Evolutionary conservation across 2,329 filamentous ascomycete species (phyloP).

Genomic region (Fusarium sp.): DNA sequence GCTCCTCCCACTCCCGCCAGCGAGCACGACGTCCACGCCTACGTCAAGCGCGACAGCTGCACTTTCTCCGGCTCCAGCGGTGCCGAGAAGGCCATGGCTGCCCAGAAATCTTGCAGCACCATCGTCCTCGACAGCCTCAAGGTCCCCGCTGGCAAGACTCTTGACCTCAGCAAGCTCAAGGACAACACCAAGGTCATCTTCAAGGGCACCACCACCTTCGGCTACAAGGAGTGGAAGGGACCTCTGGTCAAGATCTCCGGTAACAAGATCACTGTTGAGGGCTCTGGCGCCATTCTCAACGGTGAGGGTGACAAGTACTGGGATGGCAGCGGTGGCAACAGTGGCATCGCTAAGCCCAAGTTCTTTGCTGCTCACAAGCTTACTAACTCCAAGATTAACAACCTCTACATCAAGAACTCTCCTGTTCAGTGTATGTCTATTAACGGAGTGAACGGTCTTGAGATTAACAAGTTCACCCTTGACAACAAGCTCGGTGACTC

Average conservation of each 20-base stretch:
- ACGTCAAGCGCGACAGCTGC: slow-evolving; percentile 34
- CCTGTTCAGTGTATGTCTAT: slow-evolving; percentile 57
- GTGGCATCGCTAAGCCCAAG: slow-evolving; percentile 39
- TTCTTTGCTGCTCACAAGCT: slow-evolving; percentile 41
- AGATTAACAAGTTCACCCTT: slow-evolving; percentile 52
- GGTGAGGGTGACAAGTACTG: slow-evolving; percentile 39
- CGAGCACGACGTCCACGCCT: slow-evolving; percentile 15
- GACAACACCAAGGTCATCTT: slow-evolving; percentile 41
- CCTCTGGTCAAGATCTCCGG: slow-evolving; percentile 38
- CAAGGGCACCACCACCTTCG: slow-evolving; percentile 41
- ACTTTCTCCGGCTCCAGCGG: slow-evolving; percentile 38
- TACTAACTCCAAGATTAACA: slow-evolving; percentile 49
- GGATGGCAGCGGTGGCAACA: slow-evolving; percentile 37
- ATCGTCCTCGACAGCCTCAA: slow-evolving; percentile 30
- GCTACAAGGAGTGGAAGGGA: slow-evolving; percentile 41
- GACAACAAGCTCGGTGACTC: slow-evolving; percentile 53
- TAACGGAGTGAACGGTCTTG: slow-evolving; percentile 50
- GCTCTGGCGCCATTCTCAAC: slow-evolving; percentile 37
- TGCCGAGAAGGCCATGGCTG: slow-evolving; percentile 25
- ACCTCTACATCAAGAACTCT: slow-evolving; percentile 55
- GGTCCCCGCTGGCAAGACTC: slow-evolving; percentile 35
- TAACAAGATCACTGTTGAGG: slow-evolving; percentile 39
- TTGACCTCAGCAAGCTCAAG: slow-evolving; percentile 38
- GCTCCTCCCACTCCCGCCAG: slow-evolving; percentile 23
- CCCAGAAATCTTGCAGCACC: slow-evolving; percentile 33